Evolutionary conservation across 2,329 filamentous ascomycete genomes (phyloP), one percentile per base, ranked within the genome.

Genomic region (Zymoseptoria brevis): DNA sequence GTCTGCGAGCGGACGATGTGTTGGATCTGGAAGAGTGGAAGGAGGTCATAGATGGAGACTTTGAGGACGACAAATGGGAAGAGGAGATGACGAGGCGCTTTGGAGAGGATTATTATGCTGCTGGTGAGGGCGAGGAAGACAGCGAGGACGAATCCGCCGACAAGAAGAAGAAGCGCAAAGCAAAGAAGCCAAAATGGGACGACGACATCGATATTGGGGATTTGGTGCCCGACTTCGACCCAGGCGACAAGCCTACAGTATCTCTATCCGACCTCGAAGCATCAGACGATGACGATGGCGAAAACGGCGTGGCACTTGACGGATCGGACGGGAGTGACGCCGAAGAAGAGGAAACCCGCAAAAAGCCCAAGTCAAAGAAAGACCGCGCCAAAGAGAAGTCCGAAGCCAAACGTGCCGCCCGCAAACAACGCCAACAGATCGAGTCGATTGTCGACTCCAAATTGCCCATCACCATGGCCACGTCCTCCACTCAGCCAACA

Each of bases 141-240:
- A 60, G 56, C 7, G 82, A 77, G 49, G 75, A 76, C 19, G 72
- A 69, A 65, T 75, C 63, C 21, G 62, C 61, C 53, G 59, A 71
- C 54, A 66, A 61, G 21, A 71, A 70, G 57, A 74, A 71, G 57
- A 85, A 83, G 70, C 85, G 84, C 65, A 86, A 81, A 70, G 80
- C 80, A 64, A 90, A 89, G 80, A 96, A 96, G 76, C 90, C 90
- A 8, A 89, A 85, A 63, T 99, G 93, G 88, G 90, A 96, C 68
- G 91, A 97, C 69, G 94, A 99, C 72, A 96, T 99, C 68, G 92
- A 97, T 71, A 97, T 99, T 77, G 90, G 88, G 62, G 93, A 96
- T 73, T 81, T 96, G 55, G 78, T 96, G 26, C 91, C 90, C 1
- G 90, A 96, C 62, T 96, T 95, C 70, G 84, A 89, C 19, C 88